These are phyloP conservation scores for Sporothrix dimorphospora DNA, from an alignment of 2,329 filamentous ascomycete genomes.

Conservation along the genomic window DNA sequence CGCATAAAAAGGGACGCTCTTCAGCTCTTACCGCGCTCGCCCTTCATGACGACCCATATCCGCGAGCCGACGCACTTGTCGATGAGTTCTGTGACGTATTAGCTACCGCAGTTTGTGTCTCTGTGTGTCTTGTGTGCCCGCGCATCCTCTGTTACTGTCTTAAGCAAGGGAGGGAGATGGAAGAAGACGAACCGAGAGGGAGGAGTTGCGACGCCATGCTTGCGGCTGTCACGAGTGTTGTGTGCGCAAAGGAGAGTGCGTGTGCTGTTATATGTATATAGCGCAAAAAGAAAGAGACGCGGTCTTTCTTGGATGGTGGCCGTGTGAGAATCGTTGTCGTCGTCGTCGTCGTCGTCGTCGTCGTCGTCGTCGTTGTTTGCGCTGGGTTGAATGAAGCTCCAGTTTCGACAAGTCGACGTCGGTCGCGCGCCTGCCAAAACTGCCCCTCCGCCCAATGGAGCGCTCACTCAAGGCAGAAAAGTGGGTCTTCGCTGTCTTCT, in stretches of 20 bases:
- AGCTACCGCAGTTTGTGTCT: background rate
- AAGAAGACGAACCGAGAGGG: conserved; percentile 34
- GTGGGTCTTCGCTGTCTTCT: background rate
- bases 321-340: background rate
- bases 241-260: background rate
- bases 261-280: background rate
- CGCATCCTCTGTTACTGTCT: background rate
- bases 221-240: background rate
- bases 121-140: background rate
- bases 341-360: background rate
- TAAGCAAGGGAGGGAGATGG: background rate
- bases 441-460: conserved; percentile 18
- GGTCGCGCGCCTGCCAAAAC: conserved; percentile 19
- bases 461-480: conserved; percentile 8
- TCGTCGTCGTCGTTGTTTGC: background rate
- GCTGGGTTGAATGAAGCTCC: conserved; percentile 5
- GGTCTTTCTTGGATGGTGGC: background rate
- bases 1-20: conserved; percentile 28
- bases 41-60: conserved; percentile 99
- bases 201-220: conserved; percentile 28
- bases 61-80: conserved; percentile 97
- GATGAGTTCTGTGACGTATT: conserved; percentile 73
- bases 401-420: background rate
- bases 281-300: background rate
- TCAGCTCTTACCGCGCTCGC: conserved; percentile 95